Percentiles rank a stretch among this genome's conserved stretches.
These are phyloP conservation scores for Coemansia sp. DNA, from an alignment of 192 early-diverging fungal genomes.

Conservation along the genomic window DNA sequence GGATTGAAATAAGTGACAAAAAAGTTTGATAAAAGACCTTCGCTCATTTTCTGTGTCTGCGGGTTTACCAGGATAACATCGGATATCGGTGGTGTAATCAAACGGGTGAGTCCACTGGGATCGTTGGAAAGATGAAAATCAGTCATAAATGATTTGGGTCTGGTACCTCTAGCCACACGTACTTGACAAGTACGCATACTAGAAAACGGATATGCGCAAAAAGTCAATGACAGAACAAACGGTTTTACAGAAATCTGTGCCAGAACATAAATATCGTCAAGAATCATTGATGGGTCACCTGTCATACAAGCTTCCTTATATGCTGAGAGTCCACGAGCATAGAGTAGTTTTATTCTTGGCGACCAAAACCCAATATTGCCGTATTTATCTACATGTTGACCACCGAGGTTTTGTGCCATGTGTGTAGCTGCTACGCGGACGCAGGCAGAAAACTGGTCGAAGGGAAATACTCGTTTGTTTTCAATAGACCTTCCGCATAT, in stretches of 20 bases:
- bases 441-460: constrained; percentile 23
- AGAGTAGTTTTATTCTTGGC: constrained; percentile 36
- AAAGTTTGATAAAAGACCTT: constrained; percentile 36
- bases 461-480: constrained; percentile 18
- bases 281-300: constrained; percentile 27
- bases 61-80: constrained; percentile 34
- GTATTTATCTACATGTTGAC: constrained; percentile 17
- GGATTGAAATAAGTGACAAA: constrained; percentile 20
- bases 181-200: constrained; percentile 37
- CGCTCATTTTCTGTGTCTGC: constrained; percentile 25
- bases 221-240: constrained; percentile 20
- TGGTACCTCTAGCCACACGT: constrained; percentile 25
- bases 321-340: constrained; percentile 13
- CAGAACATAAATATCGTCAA: constrained; percentile 34
- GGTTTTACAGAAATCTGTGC: constrained; percentile 31
- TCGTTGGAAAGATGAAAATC: constrained; percentile 36
- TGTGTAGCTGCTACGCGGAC: constrained; percentile 30
- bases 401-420: constrained; percentile 28
- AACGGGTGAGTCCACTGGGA: constrained; percentile 19
- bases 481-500: constrained; percentile 29
- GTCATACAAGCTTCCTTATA: constrained; percentile 13
- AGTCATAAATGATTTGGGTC: constrained; percentile 29
- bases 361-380: constrained; percentile 35
- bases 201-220: constrained; percentile 36
- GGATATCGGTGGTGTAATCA: constrained; percentile 31